Percentiles rank a stretch among this genome's conserved stretches.
These are phyloP conservation scores for Fusarium goolgardi DNA, from an alignment of 2,329 filamentous ascomycete species.

Conservation along the genomic window DNA sequence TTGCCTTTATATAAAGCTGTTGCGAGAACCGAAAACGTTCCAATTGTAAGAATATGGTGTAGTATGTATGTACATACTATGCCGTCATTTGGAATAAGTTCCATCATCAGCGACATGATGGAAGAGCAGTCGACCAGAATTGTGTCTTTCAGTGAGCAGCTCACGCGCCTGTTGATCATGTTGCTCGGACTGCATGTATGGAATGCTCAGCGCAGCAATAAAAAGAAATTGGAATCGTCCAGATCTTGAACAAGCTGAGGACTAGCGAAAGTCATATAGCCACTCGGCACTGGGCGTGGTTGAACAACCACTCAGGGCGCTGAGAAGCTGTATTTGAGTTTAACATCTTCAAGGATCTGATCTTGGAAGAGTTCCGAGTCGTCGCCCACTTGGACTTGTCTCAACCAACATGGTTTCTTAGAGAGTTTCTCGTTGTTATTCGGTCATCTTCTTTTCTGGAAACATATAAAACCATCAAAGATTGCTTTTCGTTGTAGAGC, in stretches of 20 bases:
- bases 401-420: conserved; percentile 1
- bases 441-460: conserved; percentile 13
- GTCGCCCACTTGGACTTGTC: conserved; percentile 11
- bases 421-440: not conserved
- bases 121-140: not conserved
- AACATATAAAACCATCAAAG: conserved; percentile 1
- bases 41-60: not conserved
- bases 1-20: conserved; percentile 9
- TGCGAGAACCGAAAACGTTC: not conserved
- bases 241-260: not conserved
- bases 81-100: not conserved
- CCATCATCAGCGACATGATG: not conserved
- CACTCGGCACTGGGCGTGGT: conserved; percentile 18
- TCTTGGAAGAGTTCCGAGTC: conserved; percentile 1
- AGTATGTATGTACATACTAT: not conserved
- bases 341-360: conserved; percentile 6
- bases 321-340: conserved; percentile 10
- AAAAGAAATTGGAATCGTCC: conserved; percentile 8
- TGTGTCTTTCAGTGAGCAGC: not conserved
- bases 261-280: conserved; percentile 30
- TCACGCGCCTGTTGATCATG: not conserved
- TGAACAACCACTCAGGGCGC: conserved; percentile 16
- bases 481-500: not conserved
- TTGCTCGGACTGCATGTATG: conserved; percentile 7
- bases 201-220: conserved; percentile 19